phyloP scores from a whole-genome alignment of 768 basidiomycete species.

The Tricholoma terreum region DNA sequence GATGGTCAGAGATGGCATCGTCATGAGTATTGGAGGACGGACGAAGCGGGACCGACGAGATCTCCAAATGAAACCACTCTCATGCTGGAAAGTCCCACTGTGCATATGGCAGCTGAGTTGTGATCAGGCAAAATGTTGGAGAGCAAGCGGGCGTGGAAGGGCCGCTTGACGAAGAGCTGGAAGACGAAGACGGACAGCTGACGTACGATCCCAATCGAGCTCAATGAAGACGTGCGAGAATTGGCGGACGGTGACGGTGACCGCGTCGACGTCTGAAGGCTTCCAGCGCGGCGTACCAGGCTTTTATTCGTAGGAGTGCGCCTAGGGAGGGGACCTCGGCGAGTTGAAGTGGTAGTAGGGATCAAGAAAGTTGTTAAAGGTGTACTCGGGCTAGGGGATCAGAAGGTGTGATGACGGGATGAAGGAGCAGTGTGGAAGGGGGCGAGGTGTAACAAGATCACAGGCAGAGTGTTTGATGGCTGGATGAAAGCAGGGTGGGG shows the following conservation, averaged over 20 bases:
- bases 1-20: no score
- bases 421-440: neutral
- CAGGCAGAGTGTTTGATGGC: slow-evolving; percentile 3
- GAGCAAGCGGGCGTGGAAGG: slow-evolving; percentile 2
- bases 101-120: neutral
- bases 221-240: slow-evolving; percentile 2
- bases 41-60: neutral
- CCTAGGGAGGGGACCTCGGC: slow-evolving; percentile 6
- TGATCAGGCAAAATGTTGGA: neutral
- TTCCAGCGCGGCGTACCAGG: neutral
- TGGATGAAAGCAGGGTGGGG: slow-evolving; percentile 21
- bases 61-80: neutral
- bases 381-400: slow-evolving; percentile 1
- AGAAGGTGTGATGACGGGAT: neutral
- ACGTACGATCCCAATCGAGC: neutral
- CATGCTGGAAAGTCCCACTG: neutral
- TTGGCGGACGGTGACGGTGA: slow-evolving; percentile 1
- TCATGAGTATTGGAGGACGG: neutral
- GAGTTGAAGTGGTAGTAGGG: neutral
- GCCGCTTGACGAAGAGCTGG: slow-evolving; percentile 5
- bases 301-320: slow-evolving; percentile 1
- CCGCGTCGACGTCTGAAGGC: neutral
- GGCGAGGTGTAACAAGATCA: neutral
- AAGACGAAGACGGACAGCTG: slow-evolving; percentile 6
- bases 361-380: no score